Percentiles rank a stretch among this genome's conserved stretches.
phyloP scores from a whole-genome alignment of 1,139 yeast species.

The Hansenula lynferdii region DNA sequence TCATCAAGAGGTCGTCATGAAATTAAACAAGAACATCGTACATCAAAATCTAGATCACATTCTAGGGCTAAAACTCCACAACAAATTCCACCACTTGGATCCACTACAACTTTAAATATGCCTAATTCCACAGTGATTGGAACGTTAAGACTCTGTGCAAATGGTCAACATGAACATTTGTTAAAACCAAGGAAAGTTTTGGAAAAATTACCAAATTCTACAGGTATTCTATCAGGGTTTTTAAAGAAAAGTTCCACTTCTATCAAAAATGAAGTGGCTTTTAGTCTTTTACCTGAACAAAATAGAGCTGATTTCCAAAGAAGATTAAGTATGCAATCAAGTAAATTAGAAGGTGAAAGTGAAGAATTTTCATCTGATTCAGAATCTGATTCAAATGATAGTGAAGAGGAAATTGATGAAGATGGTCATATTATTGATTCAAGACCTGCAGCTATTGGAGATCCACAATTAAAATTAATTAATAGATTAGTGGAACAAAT shows the following conservation, averaged over 20 bases:
- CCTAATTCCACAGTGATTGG: constrained; percentile 24
- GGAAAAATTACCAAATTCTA: constrained; percentile 25
- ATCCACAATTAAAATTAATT: constrained; percentile 47
- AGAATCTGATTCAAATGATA: constrained; percentile 1
- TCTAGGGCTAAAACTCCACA: not conserved
- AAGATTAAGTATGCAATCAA: constrained; percentile 32
- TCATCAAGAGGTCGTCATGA: not conserved
- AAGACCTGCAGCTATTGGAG: constrained; percentile 51
- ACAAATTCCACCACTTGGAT: not conserved
- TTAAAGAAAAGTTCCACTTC: constrained; percentile 22
- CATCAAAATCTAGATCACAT: constrained; percentile 1
- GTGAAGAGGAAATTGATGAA: constrained; percentile 20
- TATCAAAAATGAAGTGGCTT: constrained; percentile 27
- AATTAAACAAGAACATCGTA: not conserved
- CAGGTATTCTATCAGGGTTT: constrained; percentile 23
- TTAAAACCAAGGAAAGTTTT: constrained; percentile 24
- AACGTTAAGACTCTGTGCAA: constrained; percentile 25
- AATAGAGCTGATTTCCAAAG: constrained; percentile 30
- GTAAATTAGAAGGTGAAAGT: constrained; percentile 14
- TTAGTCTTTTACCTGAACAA: constrained; percentile 34
- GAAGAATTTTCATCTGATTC: not conserved
- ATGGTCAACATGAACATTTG: constrained; percentile 33
- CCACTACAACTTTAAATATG: constrained; percentile 5
- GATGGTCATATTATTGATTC: constrained; percentile 24
- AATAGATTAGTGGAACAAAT: constrained; percentile 42